Conservation (phyloP, 2,329 filamentous ascomycete genomes). For the Nannizzia gypsea region DNA sequence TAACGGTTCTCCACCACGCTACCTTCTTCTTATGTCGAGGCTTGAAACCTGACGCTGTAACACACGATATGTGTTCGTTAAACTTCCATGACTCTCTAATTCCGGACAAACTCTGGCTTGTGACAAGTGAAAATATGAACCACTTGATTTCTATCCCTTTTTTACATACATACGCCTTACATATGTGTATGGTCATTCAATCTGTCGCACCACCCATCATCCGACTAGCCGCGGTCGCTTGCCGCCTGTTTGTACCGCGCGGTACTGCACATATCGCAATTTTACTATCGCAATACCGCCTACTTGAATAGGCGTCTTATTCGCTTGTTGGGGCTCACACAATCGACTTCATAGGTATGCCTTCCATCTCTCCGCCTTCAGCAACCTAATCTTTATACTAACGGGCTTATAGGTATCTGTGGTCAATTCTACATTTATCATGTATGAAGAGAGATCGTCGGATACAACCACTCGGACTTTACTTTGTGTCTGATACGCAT, state of each 20-base stretch:
- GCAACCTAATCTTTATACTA: not conserved
- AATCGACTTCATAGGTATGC: not conserved
- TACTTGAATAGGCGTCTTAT: not conserved
- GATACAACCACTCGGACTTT: not conserved
- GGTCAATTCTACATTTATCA: not conserved
- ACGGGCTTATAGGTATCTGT: not conserved
- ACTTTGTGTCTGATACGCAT: not conserved
- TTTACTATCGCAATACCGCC: not conserved
- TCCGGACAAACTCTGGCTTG: constrained; percentile 8
- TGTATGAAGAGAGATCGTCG: not conserved
- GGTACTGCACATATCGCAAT: not conserved
- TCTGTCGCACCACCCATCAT: not conserved
- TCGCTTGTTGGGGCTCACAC: not conserved
- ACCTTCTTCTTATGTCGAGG: not conserved
- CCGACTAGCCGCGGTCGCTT: not conserved
- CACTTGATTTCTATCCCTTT: constrained; percentile 1
- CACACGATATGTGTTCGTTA: constrained; percentile 2
- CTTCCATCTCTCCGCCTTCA: too few relatives aligned
- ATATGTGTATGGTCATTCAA: constrained; percentile 4
- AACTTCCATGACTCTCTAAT: not conserved
- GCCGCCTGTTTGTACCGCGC: not conserved
- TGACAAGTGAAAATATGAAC: constrained; percentile 5
- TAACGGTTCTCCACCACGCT: not conserved
- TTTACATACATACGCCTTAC: not conserved
- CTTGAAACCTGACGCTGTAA: not conserved